Evolutionary conservation across 257 asterid genomes (phyloP), one percentile per base, ranked within the genome.

Genomic region (Fraxinus cuspidata): DNA sequence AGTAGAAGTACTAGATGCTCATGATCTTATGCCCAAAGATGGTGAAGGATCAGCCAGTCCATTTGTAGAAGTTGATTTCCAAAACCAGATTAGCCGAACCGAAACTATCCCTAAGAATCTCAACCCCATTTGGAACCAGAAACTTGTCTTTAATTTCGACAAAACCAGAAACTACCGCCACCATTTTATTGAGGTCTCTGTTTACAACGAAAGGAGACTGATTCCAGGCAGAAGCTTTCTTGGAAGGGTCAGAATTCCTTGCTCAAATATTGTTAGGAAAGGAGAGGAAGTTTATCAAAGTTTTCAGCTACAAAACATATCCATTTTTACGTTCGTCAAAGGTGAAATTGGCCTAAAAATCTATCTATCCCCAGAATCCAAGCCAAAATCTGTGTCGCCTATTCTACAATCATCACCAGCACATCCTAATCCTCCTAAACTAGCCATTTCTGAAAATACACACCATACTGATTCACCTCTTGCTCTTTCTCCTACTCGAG

Each of bases 261-360:
- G 88, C 84, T 84, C 92, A 4, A 89, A 88, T 58, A 73, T 87
- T 42, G 97, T 91, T 73, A 79, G 80, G 79, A 82, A 85, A 88
- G 93, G 89, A 0, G 97, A 88, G 34, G 89, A 90, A 73, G 92
- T 86, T 77, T 89, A 91, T 56, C 95, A 90, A 78, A 81, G 86
- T 74, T 87, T 90, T 83, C 91, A 77, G 3, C 86, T 90, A 7
- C 96, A 92, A 77, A 87, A 73, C 38, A 90, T 86, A 81, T 86
- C 89, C 47, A 34, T 90, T 3, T 79, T 85, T 63, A 83, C 90
- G 2, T 84, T 70, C 76, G 86, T 84, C 34, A 88, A 82, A 75
- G 97, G 96, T 66, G 88, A 90, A 60, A 87, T 92, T 77, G 91
- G 97, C 86, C 90, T 92, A 38, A 88, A 90, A 81, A 83, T 87